These are phyloP conservation scores for Heterobasidion parviporum DNA, from an alignment of 1,284 basidiomycete species.

Conservation along the genomic window DNA sequence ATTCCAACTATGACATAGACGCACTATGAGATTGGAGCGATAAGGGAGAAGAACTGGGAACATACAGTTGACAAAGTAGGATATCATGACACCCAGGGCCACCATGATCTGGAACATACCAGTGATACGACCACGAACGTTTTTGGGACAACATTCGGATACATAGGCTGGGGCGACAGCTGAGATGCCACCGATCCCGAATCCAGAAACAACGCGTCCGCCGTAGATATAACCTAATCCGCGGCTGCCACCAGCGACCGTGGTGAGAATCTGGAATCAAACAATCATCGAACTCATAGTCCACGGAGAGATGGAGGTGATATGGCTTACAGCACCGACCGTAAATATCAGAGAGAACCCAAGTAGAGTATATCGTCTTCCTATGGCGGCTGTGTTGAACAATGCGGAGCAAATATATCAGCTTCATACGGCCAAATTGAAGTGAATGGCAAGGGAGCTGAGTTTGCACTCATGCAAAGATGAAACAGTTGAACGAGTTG, in stretches of 20 bases:
- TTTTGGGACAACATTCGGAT: conserved; percentile 72
- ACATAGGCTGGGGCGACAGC: conserved; percentile 71
- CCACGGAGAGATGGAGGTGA: conserved; percentile 11
- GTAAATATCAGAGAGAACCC: conserved; percentile 54
- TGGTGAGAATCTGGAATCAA: conserved; percentile 39
- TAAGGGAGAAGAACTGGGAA: neutral
- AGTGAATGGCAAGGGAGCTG: neutral
- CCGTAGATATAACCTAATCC: conserved; percentile 62
- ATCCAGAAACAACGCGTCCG: conserved; percentile 65
- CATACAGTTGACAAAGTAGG: conserved; percentile 68
- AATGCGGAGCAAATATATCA: neutral
- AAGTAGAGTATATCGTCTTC: conserved; percentile 49
- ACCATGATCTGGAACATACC: conserved; percentile 82
- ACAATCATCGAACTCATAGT: neutral
- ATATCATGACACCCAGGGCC: conserved; percentile 67
- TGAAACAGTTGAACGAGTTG: neutral
- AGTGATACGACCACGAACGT: conserved; percentile 64
- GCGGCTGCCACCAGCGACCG: conserved; percentile 45
- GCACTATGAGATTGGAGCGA: neutral
- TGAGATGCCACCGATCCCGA: conserved; percentile 64
- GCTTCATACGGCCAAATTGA: neutral
- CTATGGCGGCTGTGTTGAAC: conserved; percentile 35
- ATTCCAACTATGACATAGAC: conserved; percentile 44
- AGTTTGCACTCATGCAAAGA: neutral
- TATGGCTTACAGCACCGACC: conserved; percentile 51